Percentiles rank a stretch among this genome's conserved stretches.
Evolutionary conservation across 2,329 filamentous ascomycete species (phyloP).

Genomic region (Exophiala oligosperma): DNA sequence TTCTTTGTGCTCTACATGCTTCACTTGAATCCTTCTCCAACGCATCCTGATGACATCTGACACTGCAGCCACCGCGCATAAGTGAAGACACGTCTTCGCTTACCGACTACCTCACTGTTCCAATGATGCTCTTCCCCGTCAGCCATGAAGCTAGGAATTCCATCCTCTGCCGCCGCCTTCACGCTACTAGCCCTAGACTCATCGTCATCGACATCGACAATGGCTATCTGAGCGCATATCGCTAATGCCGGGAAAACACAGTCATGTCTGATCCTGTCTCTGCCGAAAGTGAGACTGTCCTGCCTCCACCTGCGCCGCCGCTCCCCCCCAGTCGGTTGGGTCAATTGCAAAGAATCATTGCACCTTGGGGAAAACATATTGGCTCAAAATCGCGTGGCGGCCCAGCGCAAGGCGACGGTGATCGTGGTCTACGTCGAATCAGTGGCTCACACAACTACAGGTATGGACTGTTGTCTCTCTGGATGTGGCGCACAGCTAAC

Average conservation of each 20-base stretch:
- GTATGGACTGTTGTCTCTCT: constrained; percentile 9
- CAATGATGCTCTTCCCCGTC: constrained; percentile 14
- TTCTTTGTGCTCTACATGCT: neutral
- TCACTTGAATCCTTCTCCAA: neutral
- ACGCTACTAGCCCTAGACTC: constrained; percentile 9
- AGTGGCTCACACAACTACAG: constrained; percentile 22
- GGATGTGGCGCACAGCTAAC: constrained; percentile 46
- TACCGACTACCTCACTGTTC: constrained; percentile 3
- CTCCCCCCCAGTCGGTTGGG: constrained; percentile 30
- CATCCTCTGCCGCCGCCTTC: neutral
- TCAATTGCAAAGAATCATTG: constrained; percentile 31
- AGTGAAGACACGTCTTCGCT: constrained; percentile 1
- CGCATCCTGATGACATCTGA: neutral
- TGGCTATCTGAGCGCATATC: constrained; percentile 9
- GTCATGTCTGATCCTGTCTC: constrained; percentile 16
- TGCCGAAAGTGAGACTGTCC: constrained; percentile 12
- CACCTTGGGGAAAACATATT: constrained; percentile 25
- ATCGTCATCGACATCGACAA: constrained; percentile 13
- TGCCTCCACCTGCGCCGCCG: constrained; percentile 34
- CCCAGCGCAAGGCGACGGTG: constrained; percentile 23
- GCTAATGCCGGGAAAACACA: neutral
- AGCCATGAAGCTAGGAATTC: constrained; percentile 11
- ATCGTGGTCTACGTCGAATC: constrained; percentile 19
- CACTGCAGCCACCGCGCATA: constrained; percentile 17
- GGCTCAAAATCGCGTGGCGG: constrained; percentile 22